Evolutionary conservation across 2,329 filamentous ascomycete species (phyloP), one percentile per base, ranked within the genome.

Genomic region (Dactylella cylindrospora): DNA sequence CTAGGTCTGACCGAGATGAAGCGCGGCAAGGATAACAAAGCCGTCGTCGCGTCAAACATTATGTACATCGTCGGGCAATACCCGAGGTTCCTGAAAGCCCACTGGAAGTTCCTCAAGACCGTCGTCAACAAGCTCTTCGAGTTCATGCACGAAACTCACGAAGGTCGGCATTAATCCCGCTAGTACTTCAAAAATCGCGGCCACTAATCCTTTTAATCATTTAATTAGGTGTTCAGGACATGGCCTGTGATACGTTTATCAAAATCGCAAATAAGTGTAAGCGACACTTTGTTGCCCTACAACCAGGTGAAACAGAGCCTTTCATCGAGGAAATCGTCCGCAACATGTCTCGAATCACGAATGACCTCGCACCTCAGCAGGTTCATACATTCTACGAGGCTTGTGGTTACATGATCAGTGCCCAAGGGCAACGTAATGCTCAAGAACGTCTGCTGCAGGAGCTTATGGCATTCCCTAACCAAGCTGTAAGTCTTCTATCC

Each of bases 11-110:
- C 93, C 0, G 93, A 98, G 74, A 96, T 96, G 90, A 98, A 98
- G 78, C 88, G 94, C 49, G 93, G 93, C 65, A 98, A 98, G 71
- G 93, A 98, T 77, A 98, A 98, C 80, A 98, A 98, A 74, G 93
- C 93, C 9, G 93, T 98, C 7, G 93, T 98, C 32, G 93, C 93
- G 66, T 95, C 89, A 76, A 98, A 98, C 76, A 98, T 98, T 71
- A 98, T 98, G 93, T 98, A 98, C 73, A 98, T 98, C 76, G 93
- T 98, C 64, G 93, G 93, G 59, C 93, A 98, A 72, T 98, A 98
- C 72, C 93, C 93, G 29, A 88, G 93, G 15, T 98, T 98, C 77
- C 77, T 98, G 70, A 98, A 98, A 77, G 93, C 93, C 1, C 93
- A 98, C 74, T 98, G 93, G 93, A 98, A 98, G 74, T 98, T 98